A percentile compares a stretch with the other conserved stretches of the same genome.
Conservation (phyloP, 176 grass and related monocot species). For the Oryza nivara region DNA sequence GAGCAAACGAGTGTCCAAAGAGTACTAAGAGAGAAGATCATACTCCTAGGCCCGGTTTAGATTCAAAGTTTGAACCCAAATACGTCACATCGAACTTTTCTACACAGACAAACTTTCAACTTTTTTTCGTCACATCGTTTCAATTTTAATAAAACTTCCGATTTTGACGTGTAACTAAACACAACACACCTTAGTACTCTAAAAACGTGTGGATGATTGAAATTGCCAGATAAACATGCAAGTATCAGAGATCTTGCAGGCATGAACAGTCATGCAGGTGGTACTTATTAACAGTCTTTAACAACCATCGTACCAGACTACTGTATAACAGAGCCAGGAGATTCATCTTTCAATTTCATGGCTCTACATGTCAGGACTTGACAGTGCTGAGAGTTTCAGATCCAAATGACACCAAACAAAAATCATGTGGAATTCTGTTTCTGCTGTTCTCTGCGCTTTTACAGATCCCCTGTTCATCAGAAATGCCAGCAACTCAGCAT, state of each 20-base stretch:
- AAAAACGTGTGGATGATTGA: neutral
- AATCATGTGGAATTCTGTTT: neutral
- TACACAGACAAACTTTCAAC: no score
- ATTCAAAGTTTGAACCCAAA: no score
- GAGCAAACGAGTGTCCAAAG: no score
- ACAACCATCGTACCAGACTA: neutral
- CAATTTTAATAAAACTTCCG: no score
- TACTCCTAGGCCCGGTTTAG: no score
- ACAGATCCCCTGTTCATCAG: slow-evolving; percentile 9
- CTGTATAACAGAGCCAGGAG: neutral
- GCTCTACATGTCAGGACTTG: neutral
- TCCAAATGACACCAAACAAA: slow-evolving; percentile 22
- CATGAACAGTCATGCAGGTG: neutral
- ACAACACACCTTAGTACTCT: no score
- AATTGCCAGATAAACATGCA: slow-evolving; percentile 6
- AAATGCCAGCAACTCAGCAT: slow-evolving; percentile 4
- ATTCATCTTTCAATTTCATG: slow-evolving; percentile 19
- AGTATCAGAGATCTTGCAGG: slow-evolving; percentile 29
- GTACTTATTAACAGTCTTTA: neutral
- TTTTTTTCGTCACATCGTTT: no score
- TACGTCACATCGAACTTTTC: no score
- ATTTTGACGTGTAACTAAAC: no score
- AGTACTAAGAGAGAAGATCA: no score
- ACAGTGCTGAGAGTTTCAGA: neutral
- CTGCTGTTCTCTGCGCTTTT: neutral